These are phyloP conservation scores for Ceratorhiza oryzae-sativae DNA, from an alignment of 1,284 basidiomycete species.

Conservation along the genomic window DNA sequence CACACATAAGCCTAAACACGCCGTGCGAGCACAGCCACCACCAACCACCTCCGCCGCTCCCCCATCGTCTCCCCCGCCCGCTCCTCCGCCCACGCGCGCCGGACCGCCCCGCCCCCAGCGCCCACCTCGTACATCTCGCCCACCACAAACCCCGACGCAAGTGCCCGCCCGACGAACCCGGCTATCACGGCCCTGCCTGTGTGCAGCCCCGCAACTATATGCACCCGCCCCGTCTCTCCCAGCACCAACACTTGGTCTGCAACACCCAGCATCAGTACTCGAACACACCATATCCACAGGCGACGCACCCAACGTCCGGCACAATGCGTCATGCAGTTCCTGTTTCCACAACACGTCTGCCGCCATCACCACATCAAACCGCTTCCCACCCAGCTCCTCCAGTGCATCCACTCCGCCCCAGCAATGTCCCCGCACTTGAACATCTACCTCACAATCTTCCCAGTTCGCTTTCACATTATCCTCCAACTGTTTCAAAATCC, in stretches of 20 bases:
- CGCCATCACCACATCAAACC: conserved; percentile 42
- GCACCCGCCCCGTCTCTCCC: conserved; percentile 8
- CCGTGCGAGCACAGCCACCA: conserved; percentile 27
- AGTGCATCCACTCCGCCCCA: conserved; percentile 30
- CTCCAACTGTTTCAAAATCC: conserved; percentile 30
- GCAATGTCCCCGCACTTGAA: conserved; percentile 38
- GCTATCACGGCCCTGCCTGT: conserved; percentile 26
- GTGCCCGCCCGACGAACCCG: conserved; percentile 20
- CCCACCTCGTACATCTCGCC: conserved; percentile 16
- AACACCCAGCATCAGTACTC: neutral
- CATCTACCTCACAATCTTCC: neutral
- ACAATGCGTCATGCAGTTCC: conserved; percentile 40
- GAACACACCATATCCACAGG: neutral
- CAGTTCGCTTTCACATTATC: conserved; percentile 30
- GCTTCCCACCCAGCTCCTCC: conserved; percentile 8
- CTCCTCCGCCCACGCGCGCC: conserved; percentile 16
- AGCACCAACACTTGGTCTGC: conserved; percentile 20
- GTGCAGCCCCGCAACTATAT: conserved; percentile 41
- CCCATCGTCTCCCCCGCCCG: conserved; percentile 32
- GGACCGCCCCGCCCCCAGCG: neutral
- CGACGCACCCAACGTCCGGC: conserved; percentile 31
- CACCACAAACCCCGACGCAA: neutral
- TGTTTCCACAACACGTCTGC: conserved; percentile 41
- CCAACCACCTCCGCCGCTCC: conserved; percentile 36
- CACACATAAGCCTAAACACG: conserved; percentile 15